phyloP scores from a whole-genome alignment of 2,329 filamentous ascomycete species.

The Xylariaceae sp. region DNA sequence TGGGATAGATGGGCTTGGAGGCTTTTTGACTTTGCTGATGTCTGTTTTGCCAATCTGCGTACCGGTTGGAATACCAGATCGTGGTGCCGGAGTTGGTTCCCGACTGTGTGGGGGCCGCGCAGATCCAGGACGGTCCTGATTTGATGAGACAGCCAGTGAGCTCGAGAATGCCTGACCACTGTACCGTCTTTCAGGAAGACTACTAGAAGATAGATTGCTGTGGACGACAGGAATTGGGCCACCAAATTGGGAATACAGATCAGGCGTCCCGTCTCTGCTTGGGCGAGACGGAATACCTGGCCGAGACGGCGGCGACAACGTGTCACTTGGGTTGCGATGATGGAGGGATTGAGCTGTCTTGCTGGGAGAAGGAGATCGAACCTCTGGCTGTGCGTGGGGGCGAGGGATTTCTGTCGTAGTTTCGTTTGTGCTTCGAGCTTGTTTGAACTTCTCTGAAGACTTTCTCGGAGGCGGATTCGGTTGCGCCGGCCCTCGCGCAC shows the following conservation, averaged over 20 bases:
- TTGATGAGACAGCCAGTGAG: conserved; percentile 33
- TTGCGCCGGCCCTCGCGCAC: conserved; percentile 44
- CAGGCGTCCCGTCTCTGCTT: conserved; percentile 64
- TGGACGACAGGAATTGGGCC: conserved; percentile 55
- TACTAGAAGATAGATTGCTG: conserved; percentile 54
- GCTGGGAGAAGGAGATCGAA: conserved; percentile 31
- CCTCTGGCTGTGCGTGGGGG: conserved; percentile 25
- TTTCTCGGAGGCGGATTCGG: conserved; percentile 61
- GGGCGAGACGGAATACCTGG: conserved; percentile 54
- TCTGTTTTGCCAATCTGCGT: conserved; percentile 25
- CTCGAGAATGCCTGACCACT: conserved; percentile 36
- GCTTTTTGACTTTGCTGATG: conserved; percentile 34
- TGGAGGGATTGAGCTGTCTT: conserved; percentile 27
- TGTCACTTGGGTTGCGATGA: conserved; percentile 25
- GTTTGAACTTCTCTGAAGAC: conserved; percentile 54
- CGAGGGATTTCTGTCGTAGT: conserved; percentile 37
- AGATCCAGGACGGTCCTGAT: conserved; percentile 28
- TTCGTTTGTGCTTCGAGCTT: conserved; percentile 34
- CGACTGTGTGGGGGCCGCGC: conserved; percentile 30
- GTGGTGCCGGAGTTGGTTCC: conserved; percentile 34
- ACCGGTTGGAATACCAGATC: conserved; percentile 11
- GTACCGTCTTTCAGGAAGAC: conserved; percentile 45
- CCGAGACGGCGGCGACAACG: conserved; percentile 30
- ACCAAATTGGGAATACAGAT: conserved; percentile 54
- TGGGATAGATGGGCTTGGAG: conserved; percentile 53